Evolutionary conservation across 108 stramenopile species (phyloP), one percentile per base, ranked within the genome.

Genomic region (Stephanodiscus minutulus): DNA sequence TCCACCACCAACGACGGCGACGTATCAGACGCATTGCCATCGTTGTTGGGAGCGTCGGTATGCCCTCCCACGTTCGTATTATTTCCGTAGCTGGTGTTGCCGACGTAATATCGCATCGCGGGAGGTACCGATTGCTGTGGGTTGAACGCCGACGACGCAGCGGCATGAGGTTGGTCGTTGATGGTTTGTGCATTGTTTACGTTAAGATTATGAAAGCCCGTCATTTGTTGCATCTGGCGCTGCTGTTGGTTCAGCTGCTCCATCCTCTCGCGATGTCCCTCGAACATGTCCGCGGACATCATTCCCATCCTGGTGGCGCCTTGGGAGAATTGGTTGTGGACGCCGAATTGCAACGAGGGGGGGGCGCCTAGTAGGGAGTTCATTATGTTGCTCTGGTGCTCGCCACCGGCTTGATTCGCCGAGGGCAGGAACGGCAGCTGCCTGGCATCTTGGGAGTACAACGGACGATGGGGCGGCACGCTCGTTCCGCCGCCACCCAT

Each of bases 161-260:
- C 15, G 43, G 43, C 43, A 0, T 44, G 43, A 44, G 13, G 43
- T 44, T 44, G 43, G 52, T 53, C 22, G 52, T 25, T 53, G 52
- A 0, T 53, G 25, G 52, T 8, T 27, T 24, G 22, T 18, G 47
- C 15, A 48, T 48, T 48, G 18, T 6, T 18, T 15, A 15, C 47
- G 18, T 48, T 48, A 48, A 5, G n/a, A 48, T 48, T 48, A 2
- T n/a, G 47, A 15, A 48, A 18, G 18, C 18, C 47, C 52, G 25
- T 1, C 52, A 53, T 53, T 53, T 53, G 52, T 53, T 53, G 52
- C 22, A 27, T 53, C 52, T 53, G 52, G 24, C 52, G 22, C 22
- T 53, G 52, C 25, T 53, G 52, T 27, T 53, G 22, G 22, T 27
- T 53, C 12, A 44, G 15, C 52, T 53, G 52, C 52, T 53, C 24